phyloP scores from a whole-genome alignment of 176 grass and related monocot genomes.

The Sorghum bicolor region Sorghum_bicolor_NCBIv3 NC_012871.2:74081001-74081500 shows the following conservation, averaged over 20 bases:
- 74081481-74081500: slow-evolving; percentile 41
- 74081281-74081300: slow-evolving; percentile 54
- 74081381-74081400: neutral
- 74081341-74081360: neutral
- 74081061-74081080: slow-evolving; percentile 49
- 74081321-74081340: slow-evolving; percentile 86
- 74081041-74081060: slow-evolving; percentile 79
- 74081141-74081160: slow-evolving; percentile 89
- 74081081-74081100: slow-evolving; percentile 54
- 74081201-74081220: slow-evolving; percentile 89
- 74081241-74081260: slow-evolving; percentile 80
- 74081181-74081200: slow-evolving; percentile 72
- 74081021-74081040: slow-evolving; percentile 73
- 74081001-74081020: slow-evolving; percentile 40
- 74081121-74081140: slow-evolving; percentile 30
- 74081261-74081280: slow-evolving; percentile 97
- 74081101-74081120: neutral
- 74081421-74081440: slow-evolving; percentile 84
- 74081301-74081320: slow-evolving; percentile 75
- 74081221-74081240: slow-evolving; percentile 75
- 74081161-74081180: slow-evolving; percentile 89
- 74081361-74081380: neutral
- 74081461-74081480: slow-evolving; percentile 74
- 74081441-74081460: slow-evolving; percentile 74
- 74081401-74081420: neutral